Conservation (phyloP, 441 rosid genomes). For the Breynia disticha region DNA sequence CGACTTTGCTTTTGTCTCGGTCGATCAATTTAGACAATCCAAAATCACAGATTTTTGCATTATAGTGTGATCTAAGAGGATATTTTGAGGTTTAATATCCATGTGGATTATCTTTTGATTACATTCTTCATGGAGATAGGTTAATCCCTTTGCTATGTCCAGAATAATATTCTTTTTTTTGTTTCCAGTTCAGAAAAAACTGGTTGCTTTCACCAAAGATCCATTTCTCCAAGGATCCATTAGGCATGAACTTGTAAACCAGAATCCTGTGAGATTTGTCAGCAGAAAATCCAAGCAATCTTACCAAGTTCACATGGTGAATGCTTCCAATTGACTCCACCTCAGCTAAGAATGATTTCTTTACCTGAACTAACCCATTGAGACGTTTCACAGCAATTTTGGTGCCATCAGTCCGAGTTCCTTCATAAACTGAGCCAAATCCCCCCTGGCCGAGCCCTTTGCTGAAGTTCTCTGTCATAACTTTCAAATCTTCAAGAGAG, state of each 20-base stretch:
- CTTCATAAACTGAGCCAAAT: slow-evolving; percentile 13
- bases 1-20: too few species aligned
- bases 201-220: slow-evolving; percentile 3
- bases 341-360: slow-evolving; percentile 14
- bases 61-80: slow-evolving; percentile 8
- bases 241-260: slow-evolving; percentile 13
- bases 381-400: slow-evolving; percentile 16
- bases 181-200: slow-evolving; percentile 8
- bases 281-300: slow-evolving; percentile 14
- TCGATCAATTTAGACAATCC: too few species aligned
- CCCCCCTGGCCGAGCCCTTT: slow-evolving; percentile 13
- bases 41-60: slow-evolving; percentile 13
- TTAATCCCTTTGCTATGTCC: slow-evolving; percentile 16
- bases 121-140: slow-evolving; percentile 20
- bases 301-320: slow-evolving; percentile 17
- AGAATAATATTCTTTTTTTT: slow-evolving; percentile 12
- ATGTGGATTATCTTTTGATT: slow-evolving; percentile 12
- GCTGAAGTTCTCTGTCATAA: slow-evolving; percentile 7
- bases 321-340: slow-evolving; percentile 16
- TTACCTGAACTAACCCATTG: slow-evolving; percentile 5
- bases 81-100: slow-evolving; percentile 19
- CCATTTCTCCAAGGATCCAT: slow-evolving; percentile 15
- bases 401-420: slow-evolving; percentile 6
- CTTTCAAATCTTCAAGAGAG: background rate
- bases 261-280: slow-evolving; percentile 12